Base-by-base conservation (phyloP, 2,329 filamentous ascomycete genomes). In the Trichoderma gracile region DNA sequence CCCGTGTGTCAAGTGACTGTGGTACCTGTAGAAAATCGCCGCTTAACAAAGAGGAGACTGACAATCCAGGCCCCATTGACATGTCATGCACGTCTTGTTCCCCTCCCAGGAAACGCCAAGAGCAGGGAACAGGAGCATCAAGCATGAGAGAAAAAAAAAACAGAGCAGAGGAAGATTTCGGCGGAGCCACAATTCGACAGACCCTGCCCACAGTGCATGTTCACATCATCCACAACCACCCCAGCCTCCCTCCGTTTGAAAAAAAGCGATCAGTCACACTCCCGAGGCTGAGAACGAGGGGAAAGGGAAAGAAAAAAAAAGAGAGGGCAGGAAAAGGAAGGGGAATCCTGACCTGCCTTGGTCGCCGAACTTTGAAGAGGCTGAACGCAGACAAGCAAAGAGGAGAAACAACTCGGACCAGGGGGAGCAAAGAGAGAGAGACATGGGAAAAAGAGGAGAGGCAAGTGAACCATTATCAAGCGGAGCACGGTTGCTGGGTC, bases 81-180 rank as follows among this genome's bases (percentile, higher is more conserved):
- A 63, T 63, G 59, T 50, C 59, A 63, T 63, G 59, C 59, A 63
- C 59, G 47, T 60, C 59, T 63, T 54, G 40, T 50, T 40, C 58
- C 58, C 12, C 42, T 30, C 19, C 25, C 21, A 4, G 21, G 7
- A 27, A 45, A 33, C 30, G 30, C 30, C 30, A 3, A 21, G 43
- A 46, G 21, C 43, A 25, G 25, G 54, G 25, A n/a, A 43, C 12
- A 40, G 8, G 19, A 53, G 17, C 33, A 38, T 38, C 33, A 38
- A 38, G 14, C 33, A 5, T n/a, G 33, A 38, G 27, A 58, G 38
- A 55, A 3, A 43, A 17, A 55, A 10, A 15, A 14, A 23, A 30
- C 5, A 5, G 14, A 3, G 14, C 5, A 17, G 19, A 47, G 21
- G 14, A 12, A 46, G 30, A 57, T 47, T 33, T 25, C 10, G 47